Base-by-base conservation (phyloP, 306 rosid species). In the Acacia crassicarpa region DNA sequence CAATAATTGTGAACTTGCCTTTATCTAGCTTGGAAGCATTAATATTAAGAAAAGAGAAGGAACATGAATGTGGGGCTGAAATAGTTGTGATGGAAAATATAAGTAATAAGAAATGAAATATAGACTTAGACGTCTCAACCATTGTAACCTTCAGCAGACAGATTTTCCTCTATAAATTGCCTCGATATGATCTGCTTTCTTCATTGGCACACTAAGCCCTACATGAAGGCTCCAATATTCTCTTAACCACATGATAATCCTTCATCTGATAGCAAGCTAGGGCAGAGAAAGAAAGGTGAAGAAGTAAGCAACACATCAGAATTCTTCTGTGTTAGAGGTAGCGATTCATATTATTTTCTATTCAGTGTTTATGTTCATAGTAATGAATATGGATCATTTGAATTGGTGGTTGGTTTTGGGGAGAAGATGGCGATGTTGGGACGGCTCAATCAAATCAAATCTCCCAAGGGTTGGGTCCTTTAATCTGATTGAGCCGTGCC, bases 401-500 rank as follows among this genome's bases (percentile, higher is more conserved):
- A 6, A 5, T 5, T 2, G 46, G 67, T 46, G 56, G 72, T 46
- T 81, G 67, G 78, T 11, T 69, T 56, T 74, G 19, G 74, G 71
- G 11, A 75, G 30, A 27, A 48, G 23, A 17, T 53, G 38, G 45
- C 1, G 95, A 90, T 91, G 88, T 94, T 94, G 98, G 98, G 77
- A 88, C 79, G 79, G 86, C 65, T 94, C 94, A 92, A 92, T 89
- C 94, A 88, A 92, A 92, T 87, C 81, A 92, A 92, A 92, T 88
- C 87, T 89, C 93, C 76, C 86, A 58, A 33, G 43, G 17, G 22
- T 68, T 72, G 89, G 87, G 92, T 89, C 87, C 76, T 92, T 94
- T 89, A 75, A 53, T 94, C 46, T 91, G 95, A 92, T 94, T 92
- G 94, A 92, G 96, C 89, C 94, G 95, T 87, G 97, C 94, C 97